Evolutionary conservation across 2,329 filamentous ascomycete species (phyloP).

Genomic region (Pochonia chlamydosporia): DNA sequence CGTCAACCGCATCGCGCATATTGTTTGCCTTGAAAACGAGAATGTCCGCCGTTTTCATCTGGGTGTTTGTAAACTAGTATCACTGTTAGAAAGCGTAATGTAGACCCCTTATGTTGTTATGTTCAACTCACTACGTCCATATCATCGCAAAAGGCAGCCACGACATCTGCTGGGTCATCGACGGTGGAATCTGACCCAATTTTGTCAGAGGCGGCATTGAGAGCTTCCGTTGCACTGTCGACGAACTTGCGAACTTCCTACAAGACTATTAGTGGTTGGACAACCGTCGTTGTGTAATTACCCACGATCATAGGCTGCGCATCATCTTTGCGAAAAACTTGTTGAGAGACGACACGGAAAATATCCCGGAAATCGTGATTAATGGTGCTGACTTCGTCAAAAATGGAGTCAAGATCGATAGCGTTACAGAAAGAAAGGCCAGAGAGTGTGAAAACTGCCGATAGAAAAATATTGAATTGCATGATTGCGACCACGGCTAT

Average conservation of each 20-base stretch:
- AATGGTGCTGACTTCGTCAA: not conserved
- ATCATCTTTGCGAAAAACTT: not conserved
- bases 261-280: not conserved
- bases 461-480: not conserved
- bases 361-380: not conserved
- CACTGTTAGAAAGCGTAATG: not conserved
- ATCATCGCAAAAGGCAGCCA: slow-evolving; percentile 1
- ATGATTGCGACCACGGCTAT: not conserved
- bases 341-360: not conserved
- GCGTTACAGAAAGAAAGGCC: not conserved
- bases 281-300: not conserved
- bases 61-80: not conserved
- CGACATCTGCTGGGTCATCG: not conserved
- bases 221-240: not conserved
- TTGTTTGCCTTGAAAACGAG: slow-evolving; percentile 2
- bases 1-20: not conserved
- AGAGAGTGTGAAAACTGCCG: not conserved
- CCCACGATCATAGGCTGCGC: not conserved
- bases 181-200: slow-evolving; percentile 1
- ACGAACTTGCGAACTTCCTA: not conserved
- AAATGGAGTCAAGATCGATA: slow-evolving; percentile 1
- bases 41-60: slow-evolving; percentile 1
- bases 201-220: not conserved
- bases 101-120: not conserved
- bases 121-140: slow-evolving; percentile 1